phyloP scores from a whole-genome alignment of 73 alveolate genomes.

The Blepharisma japonicum region DNA sequence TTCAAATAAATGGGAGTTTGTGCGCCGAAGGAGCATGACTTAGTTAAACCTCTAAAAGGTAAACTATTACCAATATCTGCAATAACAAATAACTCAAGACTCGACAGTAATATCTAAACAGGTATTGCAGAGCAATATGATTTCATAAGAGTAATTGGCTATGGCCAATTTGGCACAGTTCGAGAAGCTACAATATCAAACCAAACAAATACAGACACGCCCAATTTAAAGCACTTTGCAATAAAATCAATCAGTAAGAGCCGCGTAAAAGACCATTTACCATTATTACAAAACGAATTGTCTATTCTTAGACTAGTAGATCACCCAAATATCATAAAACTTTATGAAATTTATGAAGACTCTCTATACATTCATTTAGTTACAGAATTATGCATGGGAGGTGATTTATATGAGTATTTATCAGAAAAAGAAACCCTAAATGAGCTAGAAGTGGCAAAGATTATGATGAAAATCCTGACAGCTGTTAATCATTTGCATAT shows the following conservation, averaged over 20 bases:
- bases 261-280: constrained; percentile 46
- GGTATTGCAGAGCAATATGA: background rate
- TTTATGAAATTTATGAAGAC: constrained; percentile 86
- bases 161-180: constrained; percentile 31
- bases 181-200: background rate
- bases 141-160: constrained; percentile 26
- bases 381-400: constrained; percentile 85
- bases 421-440: background rate
- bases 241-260: constrained; percentile 33
- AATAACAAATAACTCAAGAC: background rate
- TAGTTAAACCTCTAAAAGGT: background rate
- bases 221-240: background rate
- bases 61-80: background rate
- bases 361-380: constrained; percentile 74
- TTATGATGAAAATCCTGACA: constrained; percentile 51
- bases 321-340: constrained; percentile 84
- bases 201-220: background rate
- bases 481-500: constrained; percentile 93
- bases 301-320: constrained; percentile 69
- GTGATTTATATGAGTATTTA: constrained; percentile 59
- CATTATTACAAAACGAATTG: constrained; percentile 69
- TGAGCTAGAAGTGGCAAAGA: constrained; percentile 30
- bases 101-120: constrained; percentile 4
- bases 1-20: too few relatives aligned
- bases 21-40: too few relatives aligned